phyloP scores from a whole-genome alignment of 306 rosid genomes.

The Corylus americana region DNA sequence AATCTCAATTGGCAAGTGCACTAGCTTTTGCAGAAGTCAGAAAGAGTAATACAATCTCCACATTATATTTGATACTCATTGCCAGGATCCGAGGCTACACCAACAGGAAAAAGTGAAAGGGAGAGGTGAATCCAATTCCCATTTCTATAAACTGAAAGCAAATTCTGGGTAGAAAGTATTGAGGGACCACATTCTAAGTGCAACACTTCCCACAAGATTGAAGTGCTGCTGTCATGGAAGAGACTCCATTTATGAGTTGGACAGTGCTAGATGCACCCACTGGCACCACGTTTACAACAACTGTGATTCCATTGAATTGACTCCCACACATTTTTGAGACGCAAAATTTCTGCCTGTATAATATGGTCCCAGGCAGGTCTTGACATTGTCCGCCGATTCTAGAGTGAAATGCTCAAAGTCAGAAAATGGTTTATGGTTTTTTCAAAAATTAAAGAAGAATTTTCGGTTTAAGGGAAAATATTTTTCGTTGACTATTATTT shows the following conservation, averaged over 20 bases:
- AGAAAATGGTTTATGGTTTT: no score
- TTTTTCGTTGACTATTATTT: no score
- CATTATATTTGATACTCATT: conserved; percentile 41
- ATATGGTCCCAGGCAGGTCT: not conserved
- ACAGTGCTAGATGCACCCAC: conserved; percentile 35
- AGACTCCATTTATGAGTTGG: conserved; percentile 31
- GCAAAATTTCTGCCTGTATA: not conserved
- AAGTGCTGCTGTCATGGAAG: conserved; percentile 31
- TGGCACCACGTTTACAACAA: conserved; percentile 41
- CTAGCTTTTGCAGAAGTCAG: conserved; percentile 36
- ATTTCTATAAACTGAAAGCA: conserved; percentile 22
- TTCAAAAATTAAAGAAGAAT: no score
- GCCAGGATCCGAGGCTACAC: conserved; percentile 39
- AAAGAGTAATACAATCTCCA: conserved; percentile 22
- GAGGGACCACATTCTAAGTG: conserved; percentile 48
- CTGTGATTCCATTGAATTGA: conserved; percentile 27
- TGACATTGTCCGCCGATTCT: no score
- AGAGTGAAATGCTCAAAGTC: no score
- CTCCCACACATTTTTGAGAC: conserved; percentile 11
- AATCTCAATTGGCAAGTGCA: conserved; percentile 10
- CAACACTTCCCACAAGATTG: conserved; percentile 19
- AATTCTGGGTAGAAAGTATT: conserved; percentile 18
- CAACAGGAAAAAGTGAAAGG: conserved; percentile 22
- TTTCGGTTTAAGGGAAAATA: no score
- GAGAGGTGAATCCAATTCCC: conserved; percentile 60